phyloP scores from a whole-genome alignment of 2,329 filamentous ascomycete species.

The Cyanodermella asteris region DNA sequence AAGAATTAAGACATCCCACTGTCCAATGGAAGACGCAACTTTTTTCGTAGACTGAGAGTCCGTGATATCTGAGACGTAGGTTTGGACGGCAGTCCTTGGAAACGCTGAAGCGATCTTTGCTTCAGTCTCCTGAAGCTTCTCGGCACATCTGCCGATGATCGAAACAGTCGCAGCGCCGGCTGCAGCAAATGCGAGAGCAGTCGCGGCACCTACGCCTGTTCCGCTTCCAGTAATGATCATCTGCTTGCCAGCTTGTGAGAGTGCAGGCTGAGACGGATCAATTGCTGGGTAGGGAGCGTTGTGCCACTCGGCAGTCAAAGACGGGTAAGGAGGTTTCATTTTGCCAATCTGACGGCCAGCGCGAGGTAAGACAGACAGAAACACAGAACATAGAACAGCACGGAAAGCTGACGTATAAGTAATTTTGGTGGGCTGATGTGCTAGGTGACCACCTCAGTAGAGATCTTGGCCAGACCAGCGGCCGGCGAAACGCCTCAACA shows the following conservation, averaged over 20 bases:
- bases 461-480: too few relatives aligned
- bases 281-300: slow-evolving; percentile 9
- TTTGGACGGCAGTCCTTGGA: slow-evolving; percentile 5
- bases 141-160: slow-evolving; percentile 17
- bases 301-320: slow-evolving; percentile 12
- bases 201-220: slow-evolving; percentile 19
- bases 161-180: slow-evolving; percentile 20
- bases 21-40: slow-evolving; percentile 2
- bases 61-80: slow-evolving; percentile 6
- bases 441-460: too few relatives aligned
- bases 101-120: slow-evolving; percentile 7
- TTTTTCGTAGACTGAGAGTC: slow-evolving; percentile 1
- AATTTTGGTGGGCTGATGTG: too few relatives aligned
- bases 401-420: not conserved
- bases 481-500: too few relatives aligned
- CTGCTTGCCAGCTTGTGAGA: slow-evolving; percentile 11
- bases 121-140: slow-evolving; percentile 12
- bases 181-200: slow-evolving; percentile 16
- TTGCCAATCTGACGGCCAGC: too few relatives aligned
- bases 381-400: not conserved
- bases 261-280: slow-evolving; percentile 10
- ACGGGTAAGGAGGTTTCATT: slow-evolving; percentile 6
- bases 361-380: not conserved
- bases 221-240: slow-evolving; percentile 20
- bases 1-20: slow-evolving; percentile 10